Evolutionary conservation across 768 basidiomycete genomes (phyloP), one percentile per base, ranked within the genome.

Genomic region (Tricholoma sp.): DNA sequence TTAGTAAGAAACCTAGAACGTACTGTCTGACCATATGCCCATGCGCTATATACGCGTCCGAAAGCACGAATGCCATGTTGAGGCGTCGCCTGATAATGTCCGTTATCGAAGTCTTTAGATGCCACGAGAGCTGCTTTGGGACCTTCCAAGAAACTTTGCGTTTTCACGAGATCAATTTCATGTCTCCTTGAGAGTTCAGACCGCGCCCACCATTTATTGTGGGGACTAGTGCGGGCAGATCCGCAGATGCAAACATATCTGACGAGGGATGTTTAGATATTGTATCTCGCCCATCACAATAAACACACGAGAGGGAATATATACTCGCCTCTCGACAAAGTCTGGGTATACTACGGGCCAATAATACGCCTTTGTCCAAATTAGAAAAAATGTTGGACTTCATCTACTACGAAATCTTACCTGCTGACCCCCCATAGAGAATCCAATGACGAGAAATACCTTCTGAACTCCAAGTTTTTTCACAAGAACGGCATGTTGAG

Each of bases 341-440:
- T 83, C 79, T 1, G 83, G 82, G 60, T 79, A 83, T 64, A 82
- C 65, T 22, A 79, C 77, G 3, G 82, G 69, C 82, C 81, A 84
- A 59, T 84, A 73, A 62, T 82, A 83, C 1, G 81, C 76, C 80
- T 83, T 16, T 14, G 45, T 32, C 9, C 12, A 16, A 19, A 22
- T 49, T 21, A 59, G 22, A 22, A 10, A 31, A 18, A 10, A 9
- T 7, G 34, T 22, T 7, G 22, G 24, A 27, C 24, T 18, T 19
- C 4, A 8, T 16, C 45, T 11, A n/a, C 6, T 5, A 10, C 19
- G 6, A 50, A 8, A 6, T 18, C 12, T 46, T 57, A 74, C 75
- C 68, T 77, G 74, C 63, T 83, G 83, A 2, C 76, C 83, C 54
- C 82, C 82, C 83, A 84, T 85, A 3, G 81, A 82, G 60, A 83